Conservation (phyloP, 2,329 filamentous ascomycete genomes). For the Cryphonectria naterciae region DNA sequence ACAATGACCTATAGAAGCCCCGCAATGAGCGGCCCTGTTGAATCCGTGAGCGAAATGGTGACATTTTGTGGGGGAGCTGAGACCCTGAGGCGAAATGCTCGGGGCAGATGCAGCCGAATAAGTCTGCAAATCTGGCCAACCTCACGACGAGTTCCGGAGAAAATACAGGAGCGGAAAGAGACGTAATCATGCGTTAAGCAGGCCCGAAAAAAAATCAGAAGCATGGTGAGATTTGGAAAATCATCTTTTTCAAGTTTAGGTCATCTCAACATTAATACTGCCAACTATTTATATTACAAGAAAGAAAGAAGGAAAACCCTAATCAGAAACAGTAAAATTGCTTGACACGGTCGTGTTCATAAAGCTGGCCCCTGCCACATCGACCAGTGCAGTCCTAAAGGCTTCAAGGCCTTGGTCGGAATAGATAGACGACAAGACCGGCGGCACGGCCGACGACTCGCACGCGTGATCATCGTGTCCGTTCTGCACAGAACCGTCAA, state of each 20-base stretch:
- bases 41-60: background rate
- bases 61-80: background rate
- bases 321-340: slow-evolving; percentile 5
- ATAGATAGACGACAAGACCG: slow-evolving; percentile 25
- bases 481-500: slow-evolving; percentile 1
- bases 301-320: background rate
- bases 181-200: background rate
- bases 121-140: background rate
- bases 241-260: background rate
- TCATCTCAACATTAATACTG: background rate
- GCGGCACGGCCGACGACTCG: slow-evolving; percentile 18
- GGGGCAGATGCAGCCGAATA: background rate
- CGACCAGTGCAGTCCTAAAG: slow-evolving; percentile 10
- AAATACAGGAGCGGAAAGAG: background rate
- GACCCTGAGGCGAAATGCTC: background rate
- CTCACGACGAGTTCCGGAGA: background rate
- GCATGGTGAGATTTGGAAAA: background rate
- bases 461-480: slow-evolving; percentile 18
- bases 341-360: slow-evolving; percentile 23
- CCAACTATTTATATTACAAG: background rate
- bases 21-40: background rate
- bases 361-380: slow-evolving; percentile 15
- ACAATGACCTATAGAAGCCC: background rate
- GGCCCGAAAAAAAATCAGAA: background rate
- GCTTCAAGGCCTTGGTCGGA: slow-evolving; percentile 16